Base-by-base conservation (phyloP, 1,284 basidiomycete species). In the Moniliophthora roreri region DNA sequence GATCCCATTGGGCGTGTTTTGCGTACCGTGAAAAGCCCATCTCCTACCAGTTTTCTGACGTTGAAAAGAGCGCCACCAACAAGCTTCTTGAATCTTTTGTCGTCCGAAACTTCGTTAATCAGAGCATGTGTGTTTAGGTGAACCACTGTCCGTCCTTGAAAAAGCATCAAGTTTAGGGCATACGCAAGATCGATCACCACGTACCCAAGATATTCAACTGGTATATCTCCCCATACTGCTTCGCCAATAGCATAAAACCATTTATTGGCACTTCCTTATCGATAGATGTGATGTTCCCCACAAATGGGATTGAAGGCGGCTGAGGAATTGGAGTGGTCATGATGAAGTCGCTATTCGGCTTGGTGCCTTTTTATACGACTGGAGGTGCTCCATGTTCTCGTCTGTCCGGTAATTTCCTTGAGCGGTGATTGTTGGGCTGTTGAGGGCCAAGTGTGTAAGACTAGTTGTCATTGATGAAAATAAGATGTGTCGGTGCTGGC, bases 211-310 rank as follows among this genome's bases (percentile, higher is more conserved):
- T 52, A 54, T 72, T 64, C 36, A 80, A 66, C 54, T 71, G 60
- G 60, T 71, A 78, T 32, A 80, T 77, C 53, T 77, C 74, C 32
- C 78, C 77, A 59, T 78, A 79, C 50, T 73, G 69, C 53, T 75
- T 66, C 5, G 72, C 68, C 24, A 80, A 69, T 7, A 75, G 69
- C 23, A 56, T 58, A 52, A 76, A 73, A 1, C 74, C 74, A 37
- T 62, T 65, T 16, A 69, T 56, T 0, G 75, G 75, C 16, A 75
- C 62, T 16, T 76, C 74, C 36, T 56, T 65, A 51, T 77, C 74
- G 42, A 77, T 63, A 7, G 62, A 55, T 0, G 67, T 63, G 50
- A 69, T 60, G 66, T 80, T 78, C n/a, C 78, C 78, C 28, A 80
- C 57, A 60, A 78, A 70, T 5, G 76, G 76, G 35, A 77, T 61